Base-by-base conservation (phyloP, 2,329 filamentous ascomycete species). In the Pseudogymnoascus sp. region DNA sequence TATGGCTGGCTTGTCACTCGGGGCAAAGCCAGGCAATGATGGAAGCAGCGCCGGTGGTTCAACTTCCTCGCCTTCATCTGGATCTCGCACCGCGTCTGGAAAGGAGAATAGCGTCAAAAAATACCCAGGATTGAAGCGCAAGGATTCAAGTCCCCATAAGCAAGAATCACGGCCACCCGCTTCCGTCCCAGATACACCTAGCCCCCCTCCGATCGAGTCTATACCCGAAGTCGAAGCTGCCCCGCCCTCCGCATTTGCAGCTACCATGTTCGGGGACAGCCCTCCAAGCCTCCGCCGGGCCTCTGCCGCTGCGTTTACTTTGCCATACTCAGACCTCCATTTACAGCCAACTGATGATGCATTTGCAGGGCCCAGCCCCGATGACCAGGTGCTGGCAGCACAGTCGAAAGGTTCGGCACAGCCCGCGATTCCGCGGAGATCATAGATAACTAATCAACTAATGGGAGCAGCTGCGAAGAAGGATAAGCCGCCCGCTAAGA, bases 331-430 rank as follows among this genome's bases (percentile, higher is more conserved):
- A 60, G 69, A 71, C 37, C 67, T 65, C n/a, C 66, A 68, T 18
- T 70, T 72, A 61, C 79, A 72, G 71, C 78, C 75, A 71, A 68
- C 79, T 70, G 47, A 54, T 8, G 78, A 85, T 70, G 84, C 86
- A 63, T 97, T 97, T 77, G 80, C 87, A 79, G 85, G 86, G 72
- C 92, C 93, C 61, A 97, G 92, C 75, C 92, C 92, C 67, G 92
- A 97, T 77, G 92, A 97, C 74, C 77, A 94, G 70, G 89, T 97
- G 69, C 81, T 91, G 65, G 85, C 87, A 74, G 93, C 92, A 68
- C 93, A 96, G 80, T 87, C 87, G 76, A 89, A 92, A 90, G 88
- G 88, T 91, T 89, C 86, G 86, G 67, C 69, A 62, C 67, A 64
- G 63, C 70, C 70, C 63, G 65, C 64, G 60, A 67, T 65, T 63